phyloP scores from a whole-genome alignment of 805 yeast species.

The Candida khao-thaluensis region DNA sequence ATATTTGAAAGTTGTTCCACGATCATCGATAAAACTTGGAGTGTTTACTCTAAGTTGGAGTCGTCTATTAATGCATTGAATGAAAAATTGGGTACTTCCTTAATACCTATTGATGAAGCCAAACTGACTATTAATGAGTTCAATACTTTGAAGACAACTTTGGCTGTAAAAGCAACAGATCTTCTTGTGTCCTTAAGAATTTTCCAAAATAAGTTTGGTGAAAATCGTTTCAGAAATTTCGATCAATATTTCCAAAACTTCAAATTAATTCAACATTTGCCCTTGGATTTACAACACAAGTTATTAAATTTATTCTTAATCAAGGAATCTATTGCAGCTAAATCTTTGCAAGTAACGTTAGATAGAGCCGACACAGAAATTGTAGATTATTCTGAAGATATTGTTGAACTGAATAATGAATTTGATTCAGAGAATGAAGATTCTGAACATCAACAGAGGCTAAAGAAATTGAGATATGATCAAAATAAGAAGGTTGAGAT shows the following conservation, averaged over 20 bases:
- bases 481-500: slow-evolving; percentile 8
- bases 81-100: slow-evolving; percentile 8
- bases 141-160: slow-evolving; percentile 8
- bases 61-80: not conserved
- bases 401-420: slow-evolving; percentile 11
- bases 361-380: slow-evolving; percentile 55
- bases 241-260: slow-evolving; percentile 31
- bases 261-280: slow-evolving; percentile 22
- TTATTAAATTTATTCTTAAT: slow-evolving; percentile 46
- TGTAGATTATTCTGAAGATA: slow-evolving; percentile 1
- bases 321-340: slow-evolving; percentile 49
- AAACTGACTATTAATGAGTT: slow-evolving; percentile 1
- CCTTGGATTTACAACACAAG: slow-evolving; percentile 26
- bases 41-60: not conserved
- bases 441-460: not conserved
- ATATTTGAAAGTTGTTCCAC: slow-evolving; percentile 10
- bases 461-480: slow-evolving; percentile 2
- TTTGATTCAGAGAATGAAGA: slow-evolving; percentile 12
- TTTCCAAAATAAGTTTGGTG: slow-evolving; percentile 30
- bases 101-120: not conserved
- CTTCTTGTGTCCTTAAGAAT: slow-evolving; percentile 31
- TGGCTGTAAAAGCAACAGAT: slow-evolving; percentile 26
- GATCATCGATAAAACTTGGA: slow-evolving; percentile 10
- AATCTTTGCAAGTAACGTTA: slow-evolving; percentile 32
- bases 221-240: slow-evolving; percentile 32